phyloP scores from a whole-genome alignment of 495 filamentous ascomycete genomes.

The Daldinia childiae region DNA sequence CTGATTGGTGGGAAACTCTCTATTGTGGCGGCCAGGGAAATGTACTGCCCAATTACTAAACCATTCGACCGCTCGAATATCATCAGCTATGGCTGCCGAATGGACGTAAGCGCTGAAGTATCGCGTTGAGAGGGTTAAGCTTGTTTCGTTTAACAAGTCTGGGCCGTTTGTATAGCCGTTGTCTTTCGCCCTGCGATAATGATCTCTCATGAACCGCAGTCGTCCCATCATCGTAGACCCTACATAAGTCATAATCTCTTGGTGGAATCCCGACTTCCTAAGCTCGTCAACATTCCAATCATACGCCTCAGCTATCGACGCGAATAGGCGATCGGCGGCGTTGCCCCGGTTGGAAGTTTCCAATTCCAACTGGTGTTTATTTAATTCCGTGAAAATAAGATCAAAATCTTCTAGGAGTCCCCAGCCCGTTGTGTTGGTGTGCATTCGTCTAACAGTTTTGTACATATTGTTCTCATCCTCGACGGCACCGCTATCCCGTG shows the following conservation, averaged over 20 bases:
- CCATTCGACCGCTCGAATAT: background rate
- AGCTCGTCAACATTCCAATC: background rate
- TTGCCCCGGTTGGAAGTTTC: too few species aligned
- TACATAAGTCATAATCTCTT: background rate
- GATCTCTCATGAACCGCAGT: background rate
- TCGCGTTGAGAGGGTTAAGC: background rate
- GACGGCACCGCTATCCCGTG: background rate
- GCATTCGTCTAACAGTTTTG: background rate
- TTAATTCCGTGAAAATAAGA: background rate
- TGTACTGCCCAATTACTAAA: background rate
- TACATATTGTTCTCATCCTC: background rate
- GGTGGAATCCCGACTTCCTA: background rate
- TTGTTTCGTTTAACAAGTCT: background rate
- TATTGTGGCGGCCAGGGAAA: background rate
- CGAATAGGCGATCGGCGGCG: background rate
- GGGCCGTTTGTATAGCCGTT: background rate
- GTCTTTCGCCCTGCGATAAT: background rate
- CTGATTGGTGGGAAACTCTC: background rate
- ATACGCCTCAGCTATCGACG: background rate
- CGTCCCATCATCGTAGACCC: background rate
- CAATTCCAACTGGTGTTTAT: background rate
- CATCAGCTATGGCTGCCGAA: background rate
- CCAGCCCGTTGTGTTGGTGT: background rate
- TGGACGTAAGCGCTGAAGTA: background rate
- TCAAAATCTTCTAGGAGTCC: background rate